These are phyloP conservation scores for Suhomyces vadensis DNA, from an alignment of 805 yeast species.

Conservation along the genomic window DNA sequence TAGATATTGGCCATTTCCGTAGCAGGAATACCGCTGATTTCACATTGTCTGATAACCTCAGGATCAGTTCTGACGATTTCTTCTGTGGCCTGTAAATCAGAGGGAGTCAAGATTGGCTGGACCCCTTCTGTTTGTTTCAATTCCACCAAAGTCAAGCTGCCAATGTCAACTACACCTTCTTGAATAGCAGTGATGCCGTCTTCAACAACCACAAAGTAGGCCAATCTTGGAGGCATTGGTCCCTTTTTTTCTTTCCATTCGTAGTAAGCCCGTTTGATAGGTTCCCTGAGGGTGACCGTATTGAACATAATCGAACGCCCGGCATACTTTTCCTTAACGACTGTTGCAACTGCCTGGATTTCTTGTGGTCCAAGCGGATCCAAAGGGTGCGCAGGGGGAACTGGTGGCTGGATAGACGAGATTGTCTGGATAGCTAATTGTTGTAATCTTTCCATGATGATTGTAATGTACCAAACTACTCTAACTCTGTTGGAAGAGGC, in stretches of 20 bases:
- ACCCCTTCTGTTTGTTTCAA: slow-evolving; percentile 55
- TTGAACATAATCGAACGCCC: slow-evolving; percentile 56
- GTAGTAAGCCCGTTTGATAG: slow-evolving; percentile 61
- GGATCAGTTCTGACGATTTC: slow-evolving; percentile 69
- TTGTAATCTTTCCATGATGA: slow-evolving; percentile 63
- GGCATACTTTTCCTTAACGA: slow-evolving; percentile 50
- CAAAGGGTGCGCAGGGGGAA: slow-evolving; percentile 62
- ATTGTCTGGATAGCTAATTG: slow-evolving; percentile 65
- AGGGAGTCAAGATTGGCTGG: slow-evolving; percentile 74
- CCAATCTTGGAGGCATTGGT: slow-evolving; percentile 66
- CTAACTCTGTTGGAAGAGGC: no score
- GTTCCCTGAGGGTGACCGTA: slow-evolving; percentile 71
- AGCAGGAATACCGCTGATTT: slow-evolving; percentile 64
- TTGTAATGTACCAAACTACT: no score
- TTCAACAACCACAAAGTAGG: slow-evolving; percentile 63
- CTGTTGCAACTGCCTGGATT: slow-evolving; percentile 55
- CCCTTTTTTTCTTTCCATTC: slow-evolving; percentile 65
- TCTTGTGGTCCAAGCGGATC: slow-evolving; percentile 70
- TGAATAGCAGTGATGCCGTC: slow-evolving; percentile 60
- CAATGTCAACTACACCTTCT: slow-evolving; percentile 69
- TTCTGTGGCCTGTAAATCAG: slow-evolving; percentile 64
- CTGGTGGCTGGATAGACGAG: slow-evolving; percentile 54
- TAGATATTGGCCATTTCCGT: slow-evolving; percentile 59
- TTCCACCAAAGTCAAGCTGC: slow-evolving; percentile 46
- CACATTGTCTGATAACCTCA: slow-evolving; percentile 70